A percentile compares a stretch with the other conserved stretches of the same genome.
These are phyloP conservation scores for Nematodospora anomalae DNA, from an alignment of 1,139 yeast genomes.

Conservation along the genomic window DNA sequence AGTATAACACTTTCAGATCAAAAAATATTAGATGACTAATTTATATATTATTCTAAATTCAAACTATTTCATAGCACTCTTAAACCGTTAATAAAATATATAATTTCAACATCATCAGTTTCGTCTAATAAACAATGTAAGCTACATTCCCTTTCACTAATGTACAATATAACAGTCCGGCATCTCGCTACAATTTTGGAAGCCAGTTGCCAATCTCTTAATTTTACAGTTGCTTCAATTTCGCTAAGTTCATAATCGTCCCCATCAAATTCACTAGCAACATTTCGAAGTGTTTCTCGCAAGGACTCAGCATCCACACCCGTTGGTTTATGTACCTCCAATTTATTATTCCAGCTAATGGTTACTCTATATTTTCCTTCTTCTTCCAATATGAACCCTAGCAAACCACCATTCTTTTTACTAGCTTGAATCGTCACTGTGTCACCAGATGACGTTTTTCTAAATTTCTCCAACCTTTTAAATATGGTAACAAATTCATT, in stretches of 20 bases:
- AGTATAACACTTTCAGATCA: not conserved
- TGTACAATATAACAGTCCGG: conserved; percentile 49
- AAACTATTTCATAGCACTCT: conserved; percentile 11
- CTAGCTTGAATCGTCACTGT: conserved; percentile 36
- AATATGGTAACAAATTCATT: conserved; percentile 47
- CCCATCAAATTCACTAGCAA: conserved; percentile 4
- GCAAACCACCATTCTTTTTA: conserved; percentile 33
- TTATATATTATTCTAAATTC: too few relatives aligned
- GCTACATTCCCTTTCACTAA: conserved; percentile 51
- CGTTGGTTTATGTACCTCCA: conserved; percentile 36
- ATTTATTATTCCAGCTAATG: conserved; percentile 55
- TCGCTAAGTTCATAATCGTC: conserved; percentile 20
- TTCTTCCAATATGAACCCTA: conserved; percentile 54
- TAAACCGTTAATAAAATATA: conserved; percentile 50
- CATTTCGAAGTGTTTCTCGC: conserved; percentile 17
- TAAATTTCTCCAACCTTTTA: conserved; percentile 58
- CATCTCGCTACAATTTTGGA: conserved; percentile 54
- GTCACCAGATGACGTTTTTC: conserved; percentile 34
- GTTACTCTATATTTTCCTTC: conserved; percentile 54
- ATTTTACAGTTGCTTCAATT: conserved; percentile 42
- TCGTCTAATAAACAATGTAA: conserved; percentile 59
- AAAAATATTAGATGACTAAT: not conserved
- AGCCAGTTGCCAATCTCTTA: conserved; percentile 60
- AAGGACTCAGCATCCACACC: conserved; percentile 23
- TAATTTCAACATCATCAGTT: conserved; percentile 53